phyloP scores from a whole-genome alignment of 73 alveolate genomes.

The Blepharisma japonicum region DNA sequence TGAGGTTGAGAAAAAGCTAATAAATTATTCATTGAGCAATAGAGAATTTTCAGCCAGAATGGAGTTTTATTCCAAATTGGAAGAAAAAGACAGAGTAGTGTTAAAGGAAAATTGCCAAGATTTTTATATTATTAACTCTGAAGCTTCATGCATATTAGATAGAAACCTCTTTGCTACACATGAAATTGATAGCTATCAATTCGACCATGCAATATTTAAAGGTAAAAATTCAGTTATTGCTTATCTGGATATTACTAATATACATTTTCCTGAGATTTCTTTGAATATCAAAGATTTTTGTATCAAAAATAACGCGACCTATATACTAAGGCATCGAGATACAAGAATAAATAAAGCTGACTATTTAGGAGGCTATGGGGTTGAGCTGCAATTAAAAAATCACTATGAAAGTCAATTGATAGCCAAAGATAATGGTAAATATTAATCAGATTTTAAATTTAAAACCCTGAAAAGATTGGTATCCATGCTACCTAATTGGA shows the following conservation, averaged over 20 bases:
- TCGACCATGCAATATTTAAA: background rate
- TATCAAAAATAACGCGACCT: background rate
- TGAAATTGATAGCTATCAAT: background rate
- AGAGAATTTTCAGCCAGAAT: conserved; percentile 17
- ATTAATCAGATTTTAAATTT: too few species aligned
- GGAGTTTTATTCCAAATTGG: background rate
- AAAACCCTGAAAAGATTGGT: too few species aligned
- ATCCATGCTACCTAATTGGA: too few species aligned
- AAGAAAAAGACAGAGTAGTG: background rate
- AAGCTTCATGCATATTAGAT: background rate
- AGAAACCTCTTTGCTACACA: background rate
- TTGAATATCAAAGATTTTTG: background rate
- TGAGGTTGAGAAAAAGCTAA: background rate
- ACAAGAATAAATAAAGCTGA: background rate
- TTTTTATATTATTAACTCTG: background rate
- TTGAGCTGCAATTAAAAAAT: background rate
- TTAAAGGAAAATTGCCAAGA: background rate
- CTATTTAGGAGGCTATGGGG: conserved; percentile 10
- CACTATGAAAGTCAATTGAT: background rate
- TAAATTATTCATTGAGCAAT: background rate
- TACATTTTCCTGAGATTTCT: background rate
- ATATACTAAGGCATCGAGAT: conserved; percentile 2
- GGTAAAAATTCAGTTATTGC: background rate
- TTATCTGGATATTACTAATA: background rate
- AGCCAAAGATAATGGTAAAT: too few species aligned